phyloP scores from a whole-genome alignment of 2,329 filamentous ascomycete species.

The Dothiorella sarmentorum region DNA sequence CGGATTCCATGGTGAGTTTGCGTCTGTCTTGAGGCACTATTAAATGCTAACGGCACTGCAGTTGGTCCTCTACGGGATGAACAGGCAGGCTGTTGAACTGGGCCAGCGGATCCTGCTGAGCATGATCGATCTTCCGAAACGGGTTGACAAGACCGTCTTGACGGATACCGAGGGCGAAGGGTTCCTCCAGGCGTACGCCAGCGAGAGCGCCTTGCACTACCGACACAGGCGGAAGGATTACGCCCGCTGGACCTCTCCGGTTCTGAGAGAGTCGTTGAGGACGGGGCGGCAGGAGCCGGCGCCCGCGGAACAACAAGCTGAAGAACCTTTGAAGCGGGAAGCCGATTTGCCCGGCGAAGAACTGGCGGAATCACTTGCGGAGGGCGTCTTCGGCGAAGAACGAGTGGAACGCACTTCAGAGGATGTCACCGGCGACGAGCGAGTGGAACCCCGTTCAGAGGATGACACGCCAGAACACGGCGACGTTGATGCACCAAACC shows the following conservation, averaged over 20 bases:
- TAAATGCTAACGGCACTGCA: constrained; percentile 20
- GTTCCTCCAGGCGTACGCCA: constrained; percentile 24
- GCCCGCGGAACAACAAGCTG: too few species aligned
- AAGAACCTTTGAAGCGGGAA: too few species aligned
- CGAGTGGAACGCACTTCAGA: neutral
- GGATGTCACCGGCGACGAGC: neutral
- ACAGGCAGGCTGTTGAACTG: constrained; percentile 26
- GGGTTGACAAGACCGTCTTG: constrained; percentile 19
- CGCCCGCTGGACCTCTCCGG: constrained; percentile 29
- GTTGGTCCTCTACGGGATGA: constrained; percentile 30
- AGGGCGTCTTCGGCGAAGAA: too few species aligned
- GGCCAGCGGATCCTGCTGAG: constrained; percentile 30
- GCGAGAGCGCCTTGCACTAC: constrained; percentile 27
- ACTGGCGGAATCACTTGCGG: neutral
- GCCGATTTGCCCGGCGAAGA: too few species aligned
- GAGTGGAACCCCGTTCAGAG: neutral
- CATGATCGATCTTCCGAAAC: constrained; percentile 26
- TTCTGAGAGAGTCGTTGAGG: too few species aligned
- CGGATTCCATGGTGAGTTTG: constrained; percentile 24
- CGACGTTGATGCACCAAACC: neutral
- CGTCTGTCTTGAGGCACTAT: neutral
- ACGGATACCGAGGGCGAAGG: constrained; percentile 20
- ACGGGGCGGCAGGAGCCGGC: too few species aligned
- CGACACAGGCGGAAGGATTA: constrained; percentile 23
- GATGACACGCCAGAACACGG: neutral